Evolutionary conservation across 768 basidiomycete species (phyloP), one percentile per base, ranked within the genome.

Genomic region (Mycena floridula): DNA sequence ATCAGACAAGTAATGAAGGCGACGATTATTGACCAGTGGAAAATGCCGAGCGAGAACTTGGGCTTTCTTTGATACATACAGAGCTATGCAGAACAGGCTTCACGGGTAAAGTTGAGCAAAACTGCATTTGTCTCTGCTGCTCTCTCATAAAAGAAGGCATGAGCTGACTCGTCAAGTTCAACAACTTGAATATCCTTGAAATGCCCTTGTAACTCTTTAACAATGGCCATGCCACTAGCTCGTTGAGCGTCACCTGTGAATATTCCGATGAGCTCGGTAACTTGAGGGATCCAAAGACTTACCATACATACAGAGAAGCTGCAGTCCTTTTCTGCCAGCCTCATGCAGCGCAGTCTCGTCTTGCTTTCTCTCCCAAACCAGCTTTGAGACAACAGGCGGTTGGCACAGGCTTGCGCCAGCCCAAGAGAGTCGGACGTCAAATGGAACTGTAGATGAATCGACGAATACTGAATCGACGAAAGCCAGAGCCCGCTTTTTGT

Each of bases 211-310:
- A 42, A 26, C 21, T 13, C 11, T 23, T 42, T 25, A 3, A 42
- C 40, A 42, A 42, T 21, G 11, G 40, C 40, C 40, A 42, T 42
- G n/a, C 40, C 40, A 42, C 40, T 42, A 13, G 23, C 22, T 20
- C 38, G 38, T 4, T 39, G 38, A 4, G n/a, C 38, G 9, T 39
- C 38, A 16, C n/a, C n/a, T n/a, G n/a, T n/a, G n/a, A n/a, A n/a
- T n/a, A n/a, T n/a, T n/a, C n/a, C n/a, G n/a, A n/a, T n/a, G n/a
- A n/a, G n/a, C n/a, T n/a, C n/a, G n/a, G n/a, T n/a, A n/a, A n/a
- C n/a, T n/a, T n/a, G n/a, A n/a, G n/a, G n/a, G n/a, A n/a, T n/a
- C n/a, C n/a, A n/a, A n/a, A n/a, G n/a, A 24, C 23, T 16, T 39
- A 13, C 38, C 38, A 39, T 39, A 22, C n/a, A 39, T 16, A 22